Evolutionary conservation across 139 green algal species (phyloP).

Genomic region (Tetradesmus lagerheimii): DNA sequence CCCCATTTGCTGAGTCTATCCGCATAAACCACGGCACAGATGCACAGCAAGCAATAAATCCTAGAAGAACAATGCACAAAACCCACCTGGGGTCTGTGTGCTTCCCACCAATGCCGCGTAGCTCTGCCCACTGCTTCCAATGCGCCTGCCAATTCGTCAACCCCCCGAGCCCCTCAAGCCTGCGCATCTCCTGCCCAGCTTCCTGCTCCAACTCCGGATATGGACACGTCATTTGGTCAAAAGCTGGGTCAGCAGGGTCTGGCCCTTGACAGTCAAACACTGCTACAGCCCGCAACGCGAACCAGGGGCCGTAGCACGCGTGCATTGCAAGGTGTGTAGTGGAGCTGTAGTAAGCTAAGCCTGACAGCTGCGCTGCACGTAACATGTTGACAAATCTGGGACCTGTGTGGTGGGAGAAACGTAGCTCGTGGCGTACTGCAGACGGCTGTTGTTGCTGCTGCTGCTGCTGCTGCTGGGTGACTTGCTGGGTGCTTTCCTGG

Average conservation of each 20-base stretch:
- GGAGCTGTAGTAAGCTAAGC: constrained; percentile 34
- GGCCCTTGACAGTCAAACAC: constrained; percentile 33
- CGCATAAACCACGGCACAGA: neutral
- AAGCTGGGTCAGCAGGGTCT: neutral
- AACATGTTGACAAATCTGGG: constrained; percentile 45
- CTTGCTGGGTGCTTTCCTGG: neutral
- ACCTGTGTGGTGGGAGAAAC: constrained; percentile 13
- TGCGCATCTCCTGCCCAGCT: neutral
- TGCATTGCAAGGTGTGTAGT: constrained; percentile 37
- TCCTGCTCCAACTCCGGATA: constrained; percentile 23
- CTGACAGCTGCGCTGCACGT: constrained; percentile 30
- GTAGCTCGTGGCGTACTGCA: neutral
- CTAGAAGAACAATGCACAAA: no score
- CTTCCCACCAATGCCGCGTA: constrained; percentile 1
- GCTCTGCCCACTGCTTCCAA: constrained; percentile 34
- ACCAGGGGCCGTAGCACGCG: constrained; percentile 35
- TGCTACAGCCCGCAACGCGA: constrained; percentile 39
- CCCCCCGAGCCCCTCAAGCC: neutral
- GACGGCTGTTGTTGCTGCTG: neutral
- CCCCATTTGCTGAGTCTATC: no score
- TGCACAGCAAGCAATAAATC: neutral
- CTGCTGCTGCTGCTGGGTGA: neutral
- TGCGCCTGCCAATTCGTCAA: constrained; percentile 31
- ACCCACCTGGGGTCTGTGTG: constrained; percentile 34
- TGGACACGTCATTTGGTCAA: neutral